A percentile compares a stretch with the other conserved stretches of the same genome.
Evolutionary conservation across 495 filamentous ascomycete species (phyloP).

Genomic region (Aspergillus taichungensis): DNA sequence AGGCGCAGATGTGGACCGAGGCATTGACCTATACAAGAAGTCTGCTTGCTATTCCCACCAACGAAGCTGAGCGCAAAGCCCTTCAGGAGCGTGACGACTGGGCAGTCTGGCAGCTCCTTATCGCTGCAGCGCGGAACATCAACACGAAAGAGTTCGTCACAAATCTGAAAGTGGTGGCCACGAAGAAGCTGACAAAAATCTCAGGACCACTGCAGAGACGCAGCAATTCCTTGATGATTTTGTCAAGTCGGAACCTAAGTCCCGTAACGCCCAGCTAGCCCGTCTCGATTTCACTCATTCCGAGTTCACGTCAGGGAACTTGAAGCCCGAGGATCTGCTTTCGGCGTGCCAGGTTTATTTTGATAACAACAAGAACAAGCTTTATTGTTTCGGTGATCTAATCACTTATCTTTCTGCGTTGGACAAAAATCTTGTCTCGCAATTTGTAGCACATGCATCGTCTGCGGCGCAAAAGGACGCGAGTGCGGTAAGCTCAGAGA

Average conservation of each 20-base stretch:
- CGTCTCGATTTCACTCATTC: slow-evolving; percentile 20
- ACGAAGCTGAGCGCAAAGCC: slow-evolving; percentile 22
- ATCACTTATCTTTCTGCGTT: slow-evolving; percentile 33
- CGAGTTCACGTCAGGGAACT: slow-evolving; percentile 20
- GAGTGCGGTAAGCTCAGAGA: too few relatives aligned
- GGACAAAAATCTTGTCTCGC: slow-evolving; percentile 23
- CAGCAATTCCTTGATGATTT: slow-evolving; percentile 28
- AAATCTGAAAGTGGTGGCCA: not conserved
- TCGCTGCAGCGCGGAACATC: slow-evolving; percentile 19
- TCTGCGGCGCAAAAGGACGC: too few relatives aligned
- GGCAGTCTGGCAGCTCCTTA: slow-evolving; percentile 45
- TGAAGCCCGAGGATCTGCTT: slow-evolving; percentile 27
- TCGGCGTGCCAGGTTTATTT: slow-evolving; percentile 41
- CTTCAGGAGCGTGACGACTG: slow-evolving; percentile 47
- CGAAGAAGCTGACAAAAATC: slow-evolving; percentile 4
- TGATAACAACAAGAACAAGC: slow-evolving; percentile 38
- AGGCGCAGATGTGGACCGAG: slow-evolving; percentile 38
- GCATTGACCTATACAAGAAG: slow-evolving; percentile 34
- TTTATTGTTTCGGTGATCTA: slow-evolving; percentile 48
- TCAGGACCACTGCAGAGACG: slow-evolving; percentile 24
- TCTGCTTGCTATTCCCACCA: slow-evolving; percentile 27
- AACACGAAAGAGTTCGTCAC: slow-evolving; percentile 25
- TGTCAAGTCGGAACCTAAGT: slow-evolving; percentile 27
- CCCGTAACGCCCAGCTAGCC: slow-evolving; percentile 43
- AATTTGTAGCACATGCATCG: slow-evolving; percentile 29